Evolutionary conservation across 148 eudicot species (phyloP), one percentile per base, ranked within the genome.

Genomic region (Hydrangea macrophylla): DNA sequence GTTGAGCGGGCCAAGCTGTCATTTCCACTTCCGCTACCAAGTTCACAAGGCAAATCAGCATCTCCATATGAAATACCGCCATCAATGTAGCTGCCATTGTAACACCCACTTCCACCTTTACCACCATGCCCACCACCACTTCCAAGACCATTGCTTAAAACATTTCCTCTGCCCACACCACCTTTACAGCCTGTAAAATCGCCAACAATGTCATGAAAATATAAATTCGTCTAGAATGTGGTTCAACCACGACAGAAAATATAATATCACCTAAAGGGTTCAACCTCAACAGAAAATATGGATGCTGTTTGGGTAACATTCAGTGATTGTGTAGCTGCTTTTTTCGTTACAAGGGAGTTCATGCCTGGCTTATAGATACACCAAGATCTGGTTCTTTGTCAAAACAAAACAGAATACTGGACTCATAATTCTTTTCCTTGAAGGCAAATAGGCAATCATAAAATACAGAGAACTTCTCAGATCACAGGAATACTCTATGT

Each of bases 91-190:
- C 79, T 81, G 67, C 74, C 94, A 71, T 88, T 82, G 53, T 67
- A 82, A 73, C 85, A 86, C 37, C 93, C 96, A 67, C 57, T 69
- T 55, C 97, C 99, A 79, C 99, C 97, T 76, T 73, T 83, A 39
- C 99, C 99, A 64, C 99, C 97, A 82, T 95, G 90, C 48, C 99
- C 99, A 27, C 86, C 97, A 40, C 99, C 99, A 68, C 97, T 80
- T 59, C 96, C 86, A 65, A 87, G 73, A 70, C 99, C 99, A 83
- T 70, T 81, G 71, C 84, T 76, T 64, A 82, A 65, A 51, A 84
- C 75, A 57, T 57, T 60, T 28, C 96, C 99, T 68, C 70, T 79
- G 48, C 97, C 99, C 67, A 91, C 59, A 60, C 99, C 99, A 66
- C 87, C 93, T 8, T 25, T 79, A 81, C 97, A 95, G 9, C 99